Base-by-base conservation (phyloP, 768 basidiomycete species). In the Lactarius sp. region DNA sequence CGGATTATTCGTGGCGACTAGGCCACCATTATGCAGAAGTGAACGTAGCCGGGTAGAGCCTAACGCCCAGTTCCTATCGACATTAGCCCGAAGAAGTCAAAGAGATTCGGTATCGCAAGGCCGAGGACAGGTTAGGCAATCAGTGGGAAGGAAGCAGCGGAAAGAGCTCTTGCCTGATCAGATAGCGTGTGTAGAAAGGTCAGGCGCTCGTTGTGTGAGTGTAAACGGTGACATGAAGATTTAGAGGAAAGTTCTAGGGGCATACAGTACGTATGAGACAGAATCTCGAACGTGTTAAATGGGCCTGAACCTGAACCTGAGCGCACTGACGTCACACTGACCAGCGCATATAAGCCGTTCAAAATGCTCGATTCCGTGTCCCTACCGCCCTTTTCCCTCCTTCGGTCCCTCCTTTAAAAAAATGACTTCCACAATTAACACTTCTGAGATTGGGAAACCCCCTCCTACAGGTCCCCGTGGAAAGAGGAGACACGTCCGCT, bases 401-500 rank as follows among this genome's bases (percentile, higher is more conserved):
- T 16, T 18, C 27, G 2, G 27, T 18, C 16, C 42, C 18, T 5
- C 42, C 18, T 18, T 44, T 52, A 6, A 52, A 36, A 52, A 36
- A n/a, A 68, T 68, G 68, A 18, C 65, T 10, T 58, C 61, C 37
- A 44, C 42, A 41, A 51, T 68, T 56, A 56, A 68, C 22, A 52
- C 33, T 6, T 1, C 31, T 18, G 55, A 0, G n/a, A 68, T 68
- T 0, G 68, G 68, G 4, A 57, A 64, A 41, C 49, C 66, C n/a
- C 56, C 61, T 7, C 39, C 14, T 18, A 16, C 37, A 1, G 50
- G 27, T 6, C 27, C 33, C 6, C 59, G 66, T 56, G 53, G 22
- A 1, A 57, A 64, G 50, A 66, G 68, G 56, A 59, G 62, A 39
- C 68, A 68, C 42, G 68, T 68, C 31, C 68, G 68, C 36, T 68